Evolutionary conservation across 2,329 filamentous ascomycete species (phyloP), one percentile per base, ranked within the genome.

Genomic region (Microascus cirrosus): DNA sequence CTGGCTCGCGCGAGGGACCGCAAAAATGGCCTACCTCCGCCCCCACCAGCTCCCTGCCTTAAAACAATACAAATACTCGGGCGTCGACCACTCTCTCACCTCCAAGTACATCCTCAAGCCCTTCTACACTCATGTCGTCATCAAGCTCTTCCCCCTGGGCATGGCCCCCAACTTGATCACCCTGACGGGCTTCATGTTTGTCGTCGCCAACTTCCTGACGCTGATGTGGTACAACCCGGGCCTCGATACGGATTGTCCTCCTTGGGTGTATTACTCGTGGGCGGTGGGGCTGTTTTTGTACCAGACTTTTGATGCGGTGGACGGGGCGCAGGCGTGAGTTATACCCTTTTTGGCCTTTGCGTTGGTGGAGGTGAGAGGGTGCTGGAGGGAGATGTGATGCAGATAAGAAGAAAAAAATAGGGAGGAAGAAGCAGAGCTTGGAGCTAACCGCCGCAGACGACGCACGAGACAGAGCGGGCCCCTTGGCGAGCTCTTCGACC

Each of bases 281-380:
- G 87, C 92, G 3, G 72, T 89, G 35, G 94, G 94, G 1, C 74
- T 99, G 63, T 96, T 97, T 70, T 72, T 97, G 56, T 99, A 99
- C 73, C 94, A 99, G 80, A 97, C 93, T 1, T 96, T 99, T 73
- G 94, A 99, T 73, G 94, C 93, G 1, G 91, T 97, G 28, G 94
- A 99, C 73, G 94, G 94, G 56, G 82, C 87, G 34, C 94, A 99
- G 71, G 94, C 94, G 85, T 90, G 78, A 70, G 87, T 32, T 81
- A 61, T 15, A 59, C 15, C 52, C 58, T 80, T 22, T 11, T 52
- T 35, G 22, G 6, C 20, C 54, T 32, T 6, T 15, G 8, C 11
- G 12, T n/a, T 24, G 8, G 4, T 22, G 20, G 11, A 18, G 7
- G 28, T 39, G 25, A 10, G 15, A 12, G 15, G 18, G 28, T 54